Conservation (phyloP, 1,139 yeast species). For the Eremothecium cymbalariae region DNA sequence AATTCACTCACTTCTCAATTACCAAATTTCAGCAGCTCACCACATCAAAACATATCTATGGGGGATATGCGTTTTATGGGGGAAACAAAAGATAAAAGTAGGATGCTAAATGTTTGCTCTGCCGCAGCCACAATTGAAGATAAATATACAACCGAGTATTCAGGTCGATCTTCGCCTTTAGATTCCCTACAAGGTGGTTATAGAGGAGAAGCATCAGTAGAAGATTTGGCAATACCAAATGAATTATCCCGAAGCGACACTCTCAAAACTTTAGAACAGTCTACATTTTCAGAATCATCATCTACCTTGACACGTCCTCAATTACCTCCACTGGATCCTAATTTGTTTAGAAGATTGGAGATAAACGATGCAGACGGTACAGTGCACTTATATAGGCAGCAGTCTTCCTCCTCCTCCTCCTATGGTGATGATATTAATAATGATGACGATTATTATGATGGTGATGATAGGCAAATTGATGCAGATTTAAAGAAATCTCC, state of each 20-base stretch:
- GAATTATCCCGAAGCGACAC: not conserved
- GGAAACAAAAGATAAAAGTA: not conserved
- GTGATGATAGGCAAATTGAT: too few relatives aligned
- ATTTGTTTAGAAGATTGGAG: not conserved
- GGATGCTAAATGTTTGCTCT: not conserved
- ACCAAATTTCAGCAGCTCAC: not conserved
- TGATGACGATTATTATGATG: too few relatives aligned
- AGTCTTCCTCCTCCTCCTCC: too few relatives aligned
- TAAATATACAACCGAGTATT: slow-evolving; percentile 20
- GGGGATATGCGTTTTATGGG: not conserved
- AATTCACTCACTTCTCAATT: not conserved
- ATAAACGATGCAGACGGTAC: slow-evolving; percentile 3
- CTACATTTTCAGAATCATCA: not conserved
- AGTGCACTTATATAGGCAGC: too few relatives aligned
- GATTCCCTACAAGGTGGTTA: slow-evolving; percentile 5
- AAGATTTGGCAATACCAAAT: slow-evolving; percentile 18
- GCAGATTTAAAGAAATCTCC: too few relatives aligned
- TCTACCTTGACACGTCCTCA: not conserved
- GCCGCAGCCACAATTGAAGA: slow-evolving; percentile 19
- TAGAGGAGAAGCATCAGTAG: slow-evolving; percentile 12
- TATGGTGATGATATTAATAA: too few relatives aligned
- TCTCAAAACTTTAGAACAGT: not conserved
- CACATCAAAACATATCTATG: not conserved
- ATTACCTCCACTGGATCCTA: not conserved
- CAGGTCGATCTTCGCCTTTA: slow-evolving; percentile 8